Conservation (phyloP, 345 rosid genomes). For the Mangifera indica region DNA sequence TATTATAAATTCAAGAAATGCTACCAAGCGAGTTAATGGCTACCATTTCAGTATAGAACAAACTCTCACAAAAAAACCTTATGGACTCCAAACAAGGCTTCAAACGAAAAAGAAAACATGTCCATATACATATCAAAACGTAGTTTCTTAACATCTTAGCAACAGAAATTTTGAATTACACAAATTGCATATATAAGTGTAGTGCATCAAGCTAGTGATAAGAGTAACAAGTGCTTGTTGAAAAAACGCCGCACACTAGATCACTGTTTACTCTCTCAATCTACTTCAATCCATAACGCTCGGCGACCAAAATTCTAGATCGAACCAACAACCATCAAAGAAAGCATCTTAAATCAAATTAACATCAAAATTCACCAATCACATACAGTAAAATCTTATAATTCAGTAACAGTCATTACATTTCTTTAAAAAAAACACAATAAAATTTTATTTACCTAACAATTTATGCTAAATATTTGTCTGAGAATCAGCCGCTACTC, state of each 20-base stretch:
- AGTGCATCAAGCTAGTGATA: not conserved
- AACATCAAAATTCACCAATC: slow-evolving; percentile 15
- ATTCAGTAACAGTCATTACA: slow-evolving; percentile 12
- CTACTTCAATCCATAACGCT: not conserved
- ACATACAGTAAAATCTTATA: not conserved
- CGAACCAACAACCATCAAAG: slow-evolving; percentile 15
- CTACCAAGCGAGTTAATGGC: not conserved
- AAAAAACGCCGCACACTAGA: not conserved
- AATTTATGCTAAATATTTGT: not conserved
- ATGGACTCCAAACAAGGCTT: not conserved
- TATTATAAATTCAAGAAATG: not conserved
- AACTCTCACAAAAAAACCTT: not conserved
- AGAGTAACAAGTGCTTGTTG: not conserved
- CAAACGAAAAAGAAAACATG: not conserved
- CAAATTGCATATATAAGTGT: not conserved
- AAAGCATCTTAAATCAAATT: slow-evolving; percentile 16
- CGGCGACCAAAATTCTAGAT: slow-evolving; percentile 10
- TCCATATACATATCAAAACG: not conserved
- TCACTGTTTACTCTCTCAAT: not conserved
- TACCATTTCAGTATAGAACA: not conserved
- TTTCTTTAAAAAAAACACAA: not conserved
- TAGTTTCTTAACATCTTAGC: not conserved
- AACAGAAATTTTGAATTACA: not conserved
- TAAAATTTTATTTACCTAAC: not conserved
- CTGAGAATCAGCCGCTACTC: not conserved